phyloP scores from a whole-genome alignment of 108 stramenopile genomes.

The Pseudonitzschia pungens region DNA sequence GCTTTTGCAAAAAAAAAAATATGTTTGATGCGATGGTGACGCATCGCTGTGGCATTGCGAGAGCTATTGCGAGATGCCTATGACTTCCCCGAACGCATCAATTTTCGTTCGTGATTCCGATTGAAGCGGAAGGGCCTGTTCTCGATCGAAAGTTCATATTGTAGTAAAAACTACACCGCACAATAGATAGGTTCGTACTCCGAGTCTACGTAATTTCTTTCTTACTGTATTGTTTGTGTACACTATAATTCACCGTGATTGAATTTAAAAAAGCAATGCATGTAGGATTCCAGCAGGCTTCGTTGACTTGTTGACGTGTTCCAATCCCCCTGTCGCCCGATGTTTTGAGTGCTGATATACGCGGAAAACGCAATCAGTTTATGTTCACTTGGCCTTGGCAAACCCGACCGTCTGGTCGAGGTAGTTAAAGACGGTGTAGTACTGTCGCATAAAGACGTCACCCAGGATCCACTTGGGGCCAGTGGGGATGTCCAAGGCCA shows the following conservation, averaged over 20 bases:
- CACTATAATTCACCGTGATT: neutral
- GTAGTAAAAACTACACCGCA: no score
- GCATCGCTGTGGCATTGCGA: no score
- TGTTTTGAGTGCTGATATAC: neutral
- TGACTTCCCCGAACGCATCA: no score
- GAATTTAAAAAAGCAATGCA: neutral
- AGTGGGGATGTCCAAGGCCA: constrained; percentile 90
- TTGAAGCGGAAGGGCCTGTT: no score
- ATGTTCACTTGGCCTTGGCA: constrained; percentile 56
- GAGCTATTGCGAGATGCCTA: no score
- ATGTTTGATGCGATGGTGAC: no score
- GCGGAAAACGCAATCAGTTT: neutral
- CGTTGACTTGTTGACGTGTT: neutral
- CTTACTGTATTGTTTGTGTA: neutral
- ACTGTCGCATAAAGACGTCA: constrained; percentile 98
- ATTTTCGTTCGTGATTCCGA: no score
- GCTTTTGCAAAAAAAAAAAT: no score
- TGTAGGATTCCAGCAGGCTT: neutral
- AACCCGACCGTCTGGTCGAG: constrained; percentile 86
- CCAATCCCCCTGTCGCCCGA: neutral
- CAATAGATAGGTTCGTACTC: neutral
- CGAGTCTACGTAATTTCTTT: neutral
- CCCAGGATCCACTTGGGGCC: constrained; percentile 97
- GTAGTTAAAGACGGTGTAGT: constrained; percentile 97
- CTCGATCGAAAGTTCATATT: no score